Base-by-base conservation (phyloP, 2,329 filamentous ascomycete species). In the Colletotrichum sp. region DNA sequence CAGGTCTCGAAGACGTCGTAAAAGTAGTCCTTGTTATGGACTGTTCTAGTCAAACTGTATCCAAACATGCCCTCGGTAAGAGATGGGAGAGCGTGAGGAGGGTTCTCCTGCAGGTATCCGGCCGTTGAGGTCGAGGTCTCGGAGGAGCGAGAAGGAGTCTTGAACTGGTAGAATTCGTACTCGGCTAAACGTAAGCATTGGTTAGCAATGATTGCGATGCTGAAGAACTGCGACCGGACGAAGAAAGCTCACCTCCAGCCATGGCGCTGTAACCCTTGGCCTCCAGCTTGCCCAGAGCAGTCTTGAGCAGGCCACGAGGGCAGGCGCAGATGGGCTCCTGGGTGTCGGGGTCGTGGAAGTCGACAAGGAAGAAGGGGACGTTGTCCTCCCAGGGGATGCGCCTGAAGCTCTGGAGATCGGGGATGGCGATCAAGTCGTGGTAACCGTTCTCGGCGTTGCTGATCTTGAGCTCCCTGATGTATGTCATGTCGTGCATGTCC, bases 401-500 rank as follows among this genome's bases (percentile, higher is more conserved):
- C 61, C 96, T 90, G 84, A 94, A 98, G 77, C 90, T 94, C 75
- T 86, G 87, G 52, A 98, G 87, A 82, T 98, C 96, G 1, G 96
- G 93, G 48, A 96, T 88, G 16, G 96, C 96, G 67, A 98, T 90
- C 59, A 98, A 86, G 84, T 98, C 96, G 78, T 93, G 91, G 85
- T 98, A 98, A 59, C 96, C 96, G 83, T 98, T 98, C 81, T 95
- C 93, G 79, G 94, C 94, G 86, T 98, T 98, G 86, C 95, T 97
- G 84, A 98, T 94, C 81, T 91, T 91, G 78, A 98, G 91, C 86
- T 98, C 96, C 80, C 90, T 92, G 83, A 95, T 93, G 84, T 98
- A 98, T 13, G 95, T 98, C 87, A 92, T 90, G 82, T 98, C 96
- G 85, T 98, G 96, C 95, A 98, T 98, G 85, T 98, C 96, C 96